Percentiles rank a stretch among this genome's conserved stretches.
These are phyloP conservation scores for Gryganskiella cystojenkinii DNA, from an alignment of 192 early-diverging fungal species.

Conservation along the genomic window DNA sequence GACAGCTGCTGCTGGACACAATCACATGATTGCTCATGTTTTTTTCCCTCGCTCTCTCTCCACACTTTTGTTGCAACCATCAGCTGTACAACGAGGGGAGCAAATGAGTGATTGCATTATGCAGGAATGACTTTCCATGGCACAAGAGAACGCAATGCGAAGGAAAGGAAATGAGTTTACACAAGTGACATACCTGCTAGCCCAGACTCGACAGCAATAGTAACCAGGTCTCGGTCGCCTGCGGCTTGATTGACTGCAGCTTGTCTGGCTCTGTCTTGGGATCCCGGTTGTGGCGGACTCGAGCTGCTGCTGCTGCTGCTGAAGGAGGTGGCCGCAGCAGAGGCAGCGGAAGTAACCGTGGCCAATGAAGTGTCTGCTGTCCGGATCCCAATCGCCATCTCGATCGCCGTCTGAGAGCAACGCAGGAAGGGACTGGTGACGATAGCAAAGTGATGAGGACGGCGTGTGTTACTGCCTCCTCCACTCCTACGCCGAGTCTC, in stretches of 20 bases:
- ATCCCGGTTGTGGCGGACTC: no score
- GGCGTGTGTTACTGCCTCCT: slow-evolving; percentile 1
- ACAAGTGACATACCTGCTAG: slow-evolving; percentile 32
- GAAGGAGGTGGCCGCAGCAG: neutral
- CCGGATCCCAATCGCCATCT: slow-evolving; percentile 47
- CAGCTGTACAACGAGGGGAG: neutral
- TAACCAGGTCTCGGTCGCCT: slow-evolving; percentile 21
- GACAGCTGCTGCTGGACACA: neutral
- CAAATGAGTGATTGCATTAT: neutral
- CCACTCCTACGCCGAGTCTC: neutral
- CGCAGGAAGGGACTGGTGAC: slow-evolving; percentile 49
- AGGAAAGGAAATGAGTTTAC: neutral
- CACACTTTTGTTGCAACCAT: neutral
- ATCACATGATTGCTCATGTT: slow-evolving; percentile 4
- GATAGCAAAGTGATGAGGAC: slow-evolving; percentile 47
- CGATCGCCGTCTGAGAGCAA: slow-evolving; percentile 48
- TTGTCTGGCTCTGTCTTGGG: neutral
- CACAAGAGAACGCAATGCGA: neutral
- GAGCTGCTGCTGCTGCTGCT: neutral
- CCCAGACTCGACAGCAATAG: slow-evolving; percentile 40
- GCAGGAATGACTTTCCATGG: no score
- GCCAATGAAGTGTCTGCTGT: neutral
- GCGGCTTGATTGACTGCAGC: neutral
- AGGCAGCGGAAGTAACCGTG: neutral
- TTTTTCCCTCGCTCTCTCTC: neutral